Evolutionary conservation across 345 rosid genomes (phyloP).

Genomic region (Acer yangbiense): DNA sequence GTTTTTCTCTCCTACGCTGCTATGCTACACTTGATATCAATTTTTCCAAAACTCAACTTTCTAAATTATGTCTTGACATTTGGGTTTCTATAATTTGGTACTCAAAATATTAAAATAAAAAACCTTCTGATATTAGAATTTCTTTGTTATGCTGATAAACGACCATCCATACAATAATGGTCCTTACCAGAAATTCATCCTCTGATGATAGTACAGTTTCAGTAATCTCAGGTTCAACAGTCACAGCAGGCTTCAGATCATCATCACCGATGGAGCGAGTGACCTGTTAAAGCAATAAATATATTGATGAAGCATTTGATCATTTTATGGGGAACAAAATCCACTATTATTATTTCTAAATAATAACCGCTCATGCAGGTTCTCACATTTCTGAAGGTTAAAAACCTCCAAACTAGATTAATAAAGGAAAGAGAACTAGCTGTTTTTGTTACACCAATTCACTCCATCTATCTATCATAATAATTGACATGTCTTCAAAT

Average conservation of each 20-base stretch:
- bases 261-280: conserved; percentile 97
- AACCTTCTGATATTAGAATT: too few species aligned
- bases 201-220: conserved; percentile 66
- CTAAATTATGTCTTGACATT: neutral
- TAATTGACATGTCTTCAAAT: neutral
- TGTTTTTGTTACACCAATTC: neutral
- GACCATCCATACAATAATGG: neutral
- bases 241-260: conserved; percentile 95
- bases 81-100: too few species aligned
- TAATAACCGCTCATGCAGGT: neutral
- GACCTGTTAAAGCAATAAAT: conserved; percentile 50
- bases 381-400: neutral
- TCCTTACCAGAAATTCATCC: conserved; percentile 81
- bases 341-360: neutral
- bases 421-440: neutral
- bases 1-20: neutral
- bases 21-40: neutral
- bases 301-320: neutral
- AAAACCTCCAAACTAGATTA: neutral
- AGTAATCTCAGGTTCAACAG: conserved; percentile 86
- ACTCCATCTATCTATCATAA: neutral
- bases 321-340: neutral
- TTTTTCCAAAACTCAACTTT: neutral
- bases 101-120: too few species aligned
- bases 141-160: too few species aligned